A percentile compares a stretch with the other conserved stretches of the same genome.
These are phyloP conservation scores for Phialemoniopsis sp. DNA, from an alignment of 2,329 filamentous ascomycete genomes.

Conservation along the genomic window DNA sequence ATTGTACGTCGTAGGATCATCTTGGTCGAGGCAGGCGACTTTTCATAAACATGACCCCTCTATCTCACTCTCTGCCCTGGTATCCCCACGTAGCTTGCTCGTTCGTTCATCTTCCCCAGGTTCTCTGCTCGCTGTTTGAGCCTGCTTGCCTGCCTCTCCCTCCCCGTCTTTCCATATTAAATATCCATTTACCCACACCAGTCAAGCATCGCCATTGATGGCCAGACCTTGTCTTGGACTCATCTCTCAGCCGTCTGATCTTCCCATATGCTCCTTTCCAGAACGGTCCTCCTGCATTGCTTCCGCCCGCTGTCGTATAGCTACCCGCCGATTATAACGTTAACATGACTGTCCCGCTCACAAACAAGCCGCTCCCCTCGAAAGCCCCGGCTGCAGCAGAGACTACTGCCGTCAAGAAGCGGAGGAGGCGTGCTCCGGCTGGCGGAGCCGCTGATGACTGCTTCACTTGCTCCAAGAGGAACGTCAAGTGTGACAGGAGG, in stretches of 20 bases:
- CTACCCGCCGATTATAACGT: slow-evolving; percentile 1
- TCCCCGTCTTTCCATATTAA: slow-evolving; percentile 29
- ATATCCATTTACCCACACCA: slow-evolving; percentile 35
- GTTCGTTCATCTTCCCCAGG: slow-evolving; percentile 22
- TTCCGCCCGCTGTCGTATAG: slow-evolving; percentile 6
- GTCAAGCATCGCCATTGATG: slow-evolving; percentile 19
- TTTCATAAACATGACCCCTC: slow-evolving; percentile 14
- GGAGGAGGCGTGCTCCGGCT: slow-evolving; percentile 81
- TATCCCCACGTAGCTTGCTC: slow-evolving; percentile 11
- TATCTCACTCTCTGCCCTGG: slow-evolving; percentile 3
- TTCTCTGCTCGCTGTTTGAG: slow-evolving; percentile 27
- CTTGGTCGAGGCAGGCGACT: not conserved
- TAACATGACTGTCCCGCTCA: slow-evolving; percentile 45
- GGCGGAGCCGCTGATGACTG: slow-evolving; percentile 92
- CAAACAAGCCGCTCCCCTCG: slow-evolving; percentile 36
- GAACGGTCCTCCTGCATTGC: slow-evolving; percentile 4
- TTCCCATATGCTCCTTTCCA: slow-evolving; percentile 6
- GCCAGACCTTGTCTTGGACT: slow-evolving; percentile 21
- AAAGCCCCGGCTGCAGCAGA: slow-evolving; percentile 37
- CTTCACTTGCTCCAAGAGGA: slow-evolving; percentile 85
- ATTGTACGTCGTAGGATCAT: not conserved
- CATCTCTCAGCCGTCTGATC: slow-evolving; percentile 10
- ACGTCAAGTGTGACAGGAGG: slow-evolving; percentile 82
- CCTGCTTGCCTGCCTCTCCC: slow-evolving; percentile 21
- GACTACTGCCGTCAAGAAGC: slow-evolving; percentile 55